Evolutionary conservation across 1,139 yeast species (phyloP).

Genomic region (Suzukiozyma palmioleophila): DNA sequence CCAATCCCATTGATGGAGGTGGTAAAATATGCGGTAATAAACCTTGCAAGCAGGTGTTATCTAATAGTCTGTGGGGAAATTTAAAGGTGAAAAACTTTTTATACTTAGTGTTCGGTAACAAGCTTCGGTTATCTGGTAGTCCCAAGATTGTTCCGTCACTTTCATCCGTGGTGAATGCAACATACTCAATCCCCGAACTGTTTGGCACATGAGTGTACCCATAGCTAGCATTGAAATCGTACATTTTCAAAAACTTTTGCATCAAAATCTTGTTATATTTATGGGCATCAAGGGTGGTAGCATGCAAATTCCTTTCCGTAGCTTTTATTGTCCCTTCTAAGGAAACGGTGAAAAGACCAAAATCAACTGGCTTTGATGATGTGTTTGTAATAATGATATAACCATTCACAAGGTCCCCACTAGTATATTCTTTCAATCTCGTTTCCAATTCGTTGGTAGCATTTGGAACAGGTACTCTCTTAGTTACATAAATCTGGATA

Average conservation of each 20-base stretch:
- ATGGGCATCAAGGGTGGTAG: conserved; percentile 12
- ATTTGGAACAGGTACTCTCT: conserved; percentile 36
- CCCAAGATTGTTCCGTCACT: conserved; percentile 51
- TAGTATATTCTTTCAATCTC: conserved; percentile 40
- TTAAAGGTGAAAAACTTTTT: conserved; percentile 64
- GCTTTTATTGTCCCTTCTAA: conserved; percentile 44
- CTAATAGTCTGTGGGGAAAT: conserved; percentile 55
- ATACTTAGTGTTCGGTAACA: conserved; percentile 48
- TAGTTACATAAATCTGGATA: conserved; percentile 42
- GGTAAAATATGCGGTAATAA: conserved; percentile 50
- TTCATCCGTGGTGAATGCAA: conserved; percentile 36
- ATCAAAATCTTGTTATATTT: conserved; percentile 30
- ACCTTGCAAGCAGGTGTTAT: conserved; percentile 53
- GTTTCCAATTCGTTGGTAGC: conserved; percentile 35
- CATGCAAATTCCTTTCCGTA: conserved; percentile 20
- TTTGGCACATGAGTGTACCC: conserved; percentile 42
- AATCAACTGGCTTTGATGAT: conserved; percentile 34
- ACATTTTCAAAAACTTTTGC: conserved; percentile 46
- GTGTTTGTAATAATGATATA: conserved; percentile 37
- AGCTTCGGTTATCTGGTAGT: conserved; percentile 44
- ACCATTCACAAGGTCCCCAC: conserved; percentile 38
- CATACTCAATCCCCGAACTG: conserved; percentile 49
- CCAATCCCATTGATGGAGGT: conserved; percentile 67
- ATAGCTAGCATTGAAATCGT: conserved; percentile 44
- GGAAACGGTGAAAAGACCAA: conserved; percentile 45